A percentile compares a stretch with the other conserved stretches of the same genome.
These are phyloP conservation scores for Hygrocybe coccinea DNA, from an alignment of 768 basidiomycete species.

Conservation along the genomic window DNA sequence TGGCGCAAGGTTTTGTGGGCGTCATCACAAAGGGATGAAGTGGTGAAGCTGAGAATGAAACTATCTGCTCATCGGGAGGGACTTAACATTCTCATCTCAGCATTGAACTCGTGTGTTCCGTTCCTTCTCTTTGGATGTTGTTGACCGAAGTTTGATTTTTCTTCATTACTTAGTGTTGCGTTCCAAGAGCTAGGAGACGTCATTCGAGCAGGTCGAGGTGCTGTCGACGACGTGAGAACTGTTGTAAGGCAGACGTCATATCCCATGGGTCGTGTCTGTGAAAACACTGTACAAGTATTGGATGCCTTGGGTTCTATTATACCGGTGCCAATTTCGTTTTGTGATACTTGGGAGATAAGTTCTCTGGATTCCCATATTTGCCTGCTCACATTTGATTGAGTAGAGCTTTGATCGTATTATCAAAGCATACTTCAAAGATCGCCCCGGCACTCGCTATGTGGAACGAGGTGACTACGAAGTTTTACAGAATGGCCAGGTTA, in stretches of 20 bases:
- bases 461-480: constrained; percentile 1
- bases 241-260: background rate
- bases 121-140: background rate
- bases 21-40: background rate
- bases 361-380: background rate
- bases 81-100: background rate
- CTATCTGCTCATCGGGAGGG: background rate
- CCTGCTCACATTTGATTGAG: background rate
- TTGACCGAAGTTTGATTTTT: background rate
- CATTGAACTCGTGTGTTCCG: background rate
- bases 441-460: background rate
- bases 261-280: background rate
- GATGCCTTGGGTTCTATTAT: background rate
- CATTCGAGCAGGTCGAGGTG: background rate
- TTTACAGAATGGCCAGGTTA: background rate
- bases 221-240: background rate
- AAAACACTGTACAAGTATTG: background rate
- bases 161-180: background rate
- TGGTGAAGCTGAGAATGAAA: background rate
- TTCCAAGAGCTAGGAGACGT: background rate
- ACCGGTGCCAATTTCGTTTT: background rate
- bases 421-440: background rate
- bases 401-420: constrained; percentile 3
- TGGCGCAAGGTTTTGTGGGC: background rate
- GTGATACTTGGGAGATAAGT: background rate